Conservation (phyloP, 2,329 filamentous ascomycete species). For the Hypoxylon sp. region DNA sequence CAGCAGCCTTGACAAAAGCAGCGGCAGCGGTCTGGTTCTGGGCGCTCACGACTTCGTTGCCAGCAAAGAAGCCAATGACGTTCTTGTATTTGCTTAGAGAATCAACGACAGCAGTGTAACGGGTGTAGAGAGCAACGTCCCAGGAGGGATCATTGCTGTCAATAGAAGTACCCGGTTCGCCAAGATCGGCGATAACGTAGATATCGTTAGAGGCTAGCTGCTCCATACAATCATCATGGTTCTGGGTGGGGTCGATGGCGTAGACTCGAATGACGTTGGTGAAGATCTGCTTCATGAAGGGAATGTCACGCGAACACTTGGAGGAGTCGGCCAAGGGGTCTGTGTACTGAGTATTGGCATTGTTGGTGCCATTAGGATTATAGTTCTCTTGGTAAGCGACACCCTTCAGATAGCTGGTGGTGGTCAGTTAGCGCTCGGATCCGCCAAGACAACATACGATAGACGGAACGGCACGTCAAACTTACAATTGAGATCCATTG, state of each 20-base stretch:
- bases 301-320: conserved; percentile 87
- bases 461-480: conserved; percentile 13
- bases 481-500: conserved; percentile 79
- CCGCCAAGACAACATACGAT: conserved; percentile 31
- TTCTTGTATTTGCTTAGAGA: conserved; percentile 87
- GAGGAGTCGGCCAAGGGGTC: conserved; percentile 84
- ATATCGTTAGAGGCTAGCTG: conserved; percentile 87
- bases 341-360: conserved; percentile 71
- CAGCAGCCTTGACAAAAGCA: conserved; percentile 96
- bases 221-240: conserved; percentile 90
- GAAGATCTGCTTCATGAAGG: conserved; percentile 80
- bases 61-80: conserved; percentile 96
- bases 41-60: conserved; percentile 96
- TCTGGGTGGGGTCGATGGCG: conserved; percentile 82
- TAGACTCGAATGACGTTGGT: conserved; percentile 98
- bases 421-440: conserved; percentile 40
- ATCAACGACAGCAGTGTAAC: conserved; percentile 89
- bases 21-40: conserved; percentile 90
- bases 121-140: conserved; percentile 82
- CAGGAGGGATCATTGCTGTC: conserved; percentile 84
- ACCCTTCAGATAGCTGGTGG: conserved; percentile 81
- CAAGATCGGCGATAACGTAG: conserved; percentile 94
- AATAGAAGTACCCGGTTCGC: conserved; percentile 86
- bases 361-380: conserved; percentile 64
- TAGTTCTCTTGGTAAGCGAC: conserved; percentile 94